phyloP scores from a whole-genome alignment of 1,284 basidiomycete genomes.

The Athelia sp. region DNA sequence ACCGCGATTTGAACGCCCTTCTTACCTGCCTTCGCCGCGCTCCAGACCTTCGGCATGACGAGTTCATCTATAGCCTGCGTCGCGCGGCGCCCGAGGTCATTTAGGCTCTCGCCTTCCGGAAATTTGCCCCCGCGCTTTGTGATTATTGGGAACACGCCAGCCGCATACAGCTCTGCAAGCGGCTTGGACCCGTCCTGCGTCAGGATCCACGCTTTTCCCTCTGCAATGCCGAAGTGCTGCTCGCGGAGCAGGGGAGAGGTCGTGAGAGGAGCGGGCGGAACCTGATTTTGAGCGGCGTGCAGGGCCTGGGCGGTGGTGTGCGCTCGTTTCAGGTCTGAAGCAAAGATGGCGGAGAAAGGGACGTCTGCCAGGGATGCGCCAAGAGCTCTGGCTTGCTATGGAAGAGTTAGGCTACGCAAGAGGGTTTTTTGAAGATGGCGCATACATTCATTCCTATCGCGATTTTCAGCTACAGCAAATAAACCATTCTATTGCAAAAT shows the following conservation, averaged over 20 bases:
- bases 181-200: slow-evolving; percentile 23
- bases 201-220: slow-evolving; percentile 53
- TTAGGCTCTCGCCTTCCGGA: slow-evolving; percentile 68
- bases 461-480: slow-evolving; percentile 4
- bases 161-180: slow-evolving; percentile 45
- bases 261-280: slow-evolving; percentile 51
- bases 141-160: slow-evolving; percentile 47
- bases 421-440: background rate
- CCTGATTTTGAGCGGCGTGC: slow-evolving; percentile 35
- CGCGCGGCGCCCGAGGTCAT: slow-evolving; percentile 65
- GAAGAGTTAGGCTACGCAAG: background rate
- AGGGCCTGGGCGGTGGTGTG: slow-evolving; percentile 65
- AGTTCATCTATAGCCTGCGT: slow-evolving; percentile 52
- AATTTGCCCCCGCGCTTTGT: slow-evolving; percentile 50
- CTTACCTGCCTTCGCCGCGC: slow-evolving; percentile 31
- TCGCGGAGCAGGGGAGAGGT: slow-evolving; percentile 53
- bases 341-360: slow-evolving; percentile 65
- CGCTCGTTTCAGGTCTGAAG: slow-evolving; percentile 80
- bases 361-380: slow-evolving; percentile 58
- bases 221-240: slow-evolving; percentile 70
- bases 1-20: slow-evolving; percentile 57
- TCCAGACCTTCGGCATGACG: slow-evolving; percentile 54
- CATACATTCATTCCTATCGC: slow-evolving; percentile 61
- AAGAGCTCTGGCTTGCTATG: slow-evolving; percentile 79
- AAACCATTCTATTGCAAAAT: slow-evolving; percentile 7